Base-by-base conservation (phyloP, 208 protist species). In the Angomonas deanei region DNA sequence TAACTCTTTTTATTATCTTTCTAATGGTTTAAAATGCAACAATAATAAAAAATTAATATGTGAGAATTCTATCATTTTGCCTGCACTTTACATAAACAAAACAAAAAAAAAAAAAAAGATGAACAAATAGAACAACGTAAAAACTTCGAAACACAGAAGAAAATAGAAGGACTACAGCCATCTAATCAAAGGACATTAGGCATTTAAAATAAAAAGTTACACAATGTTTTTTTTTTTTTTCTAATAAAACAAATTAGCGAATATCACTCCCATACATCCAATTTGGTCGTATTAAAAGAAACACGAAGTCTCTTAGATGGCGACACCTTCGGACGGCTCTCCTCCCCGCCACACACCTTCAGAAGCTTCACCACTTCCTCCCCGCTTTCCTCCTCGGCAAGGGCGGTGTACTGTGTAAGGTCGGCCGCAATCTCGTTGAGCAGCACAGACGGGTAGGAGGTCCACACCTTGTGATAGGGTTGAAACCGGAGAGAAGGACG, bases 221-320 rank as follows among this genome's bases (percentile, higher is more conserved):
- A 53, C n/a, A 53, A 42, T 42, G 15, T 42, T 42, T 53, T 53
- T 53, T 27, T 53, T 11, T 53, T 11, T 53, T 11, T 27, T 27
- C 8, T 53, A 53, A 15, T 17, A 53, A 53, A 15, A 53, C 5
- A 53, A 53, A 27, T 53, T 53, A 32, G 5, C 31, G 8, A 46
- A 5, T 32, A 11, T 24, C 27, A 67, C 15, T 21, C 55, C 62
- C 62, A 67, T 1, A 67, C 38, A 39, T 67, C 62, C 6, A 59
- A 34, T 34, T 67, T 67, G 1, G 47, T 46, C n/a, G 62, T 67
- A 30, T 59, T 67, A 28, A 67, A 67, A 2, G 48, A 56, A 5
- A 67, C 62, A 3, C 49, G 46, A 3, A 27, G 62, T 4, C 38
- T 32, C 21, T 31, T 46, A 8, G 34, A 24, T 2, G 24, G 17